Evolutionary conservation across 495 filamentous ascomycete genomes (phyloP).

Genomic region (Neurospora sp.): DNA sequence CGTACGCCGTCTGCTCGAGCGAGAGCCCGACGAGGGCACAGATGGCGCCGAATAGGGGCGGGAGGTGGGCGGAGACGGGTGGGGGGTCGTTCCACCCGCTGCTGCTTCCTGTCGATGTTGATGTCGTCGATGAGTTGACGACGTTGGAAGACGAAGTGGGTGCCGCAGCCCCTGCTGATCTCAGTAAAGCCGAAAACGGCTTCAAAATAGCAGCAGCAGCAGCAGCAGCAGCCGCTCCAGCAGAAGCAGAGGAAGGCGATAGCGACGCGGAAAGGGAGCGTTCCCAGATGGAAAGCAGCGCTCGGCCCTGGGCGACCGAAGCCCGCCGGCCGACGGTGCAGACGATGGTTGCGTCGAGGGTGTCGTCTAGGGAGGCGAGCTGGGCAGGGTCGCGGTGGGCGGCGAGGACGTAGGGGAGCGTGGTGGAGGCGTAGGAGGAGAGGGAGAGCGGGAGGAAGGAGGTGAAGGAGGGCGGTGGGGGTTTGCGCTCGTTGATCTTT

Average conservation of each 20-base stretch:
- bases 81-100: slow-evolving; percentile 14
- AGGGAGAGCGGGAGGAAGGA: slow-evolving; percentile 73
- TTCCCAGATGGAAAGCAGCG: slow-evolving; percentile 84
- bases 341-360: slow-evolving; percentile 72
- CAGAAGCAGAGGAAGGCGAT: not conserved
- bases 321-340: slow-evolving; percentile 85
- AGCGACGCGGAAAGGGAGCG: slow-evolving; percentile 45
- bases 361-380: slow-evolving; percentile 63
- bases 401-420: slow-evolving; percentile 76
- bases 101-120: not conserved
- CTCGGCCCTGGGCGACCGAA: slow-evolving; percentile 73
- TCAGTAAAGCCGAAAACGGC: slow-evolving; percentile 23
- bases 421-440: slow-evolving; percentile 63
- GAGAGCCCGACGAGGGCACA: slow-evolving; percentile 52
- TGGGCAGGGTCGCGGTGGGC: slow-evolving; percentile 52
- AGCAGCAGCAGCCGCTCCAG: slow-evolving; percentile 1
- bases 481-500: too few relatives aligned
- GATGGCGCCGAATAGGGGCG: slow-evolving; percentile 71
- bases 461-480: slow-evolving; percentile 43
- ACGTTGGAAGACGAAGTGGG: not conserved
- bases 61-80: slow-evolving; percentile 54
- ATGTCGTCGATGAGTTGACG: not conserved
- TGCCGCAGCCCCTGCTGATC: too few relatives aligned
- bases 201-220: slow-evolving; percentile 12
- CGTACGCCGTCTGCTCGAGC: slow-evolving; percentile 60